Percentiles rank a stretch among this genome's conserved stretches.
Evolutionary conservation across 2,329 filamentous ascomycete species (phyloP).

Genomic region (Fusarium sp.): DNA sequence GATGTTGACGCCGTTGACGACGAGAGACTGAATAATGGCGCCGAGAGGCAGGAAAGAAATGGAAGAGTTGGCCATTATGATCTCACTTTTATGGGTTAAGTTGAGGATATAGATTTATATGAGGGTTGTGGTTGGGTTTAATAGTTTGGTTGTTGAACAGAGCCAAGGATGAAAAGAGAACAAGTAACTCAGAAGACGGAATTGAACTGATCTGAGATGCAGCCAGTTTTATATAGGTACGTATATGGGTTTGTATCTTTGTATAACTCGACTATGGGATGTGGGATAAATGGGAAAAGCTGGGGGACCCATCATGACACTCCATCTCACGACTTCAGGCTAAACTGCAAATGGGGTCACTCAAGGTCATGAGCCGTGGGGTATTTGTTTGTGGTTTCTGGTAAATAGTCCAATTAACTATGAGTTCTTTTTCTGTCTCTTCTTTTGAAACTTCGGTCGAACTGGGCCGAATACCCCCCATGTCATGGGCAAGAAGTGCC

Average conservation of each 20-base stretch:
- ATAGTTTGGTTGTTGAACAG: constrained; percentile 9
- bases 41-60: constrained; percentile 79
- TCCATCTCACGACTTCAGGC: constrained; percentile 39
- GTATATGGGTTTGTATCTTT: constrained; percentile 6
- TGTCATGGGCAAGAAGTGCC: background rate
- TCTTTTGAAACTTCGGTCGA: constrained; percentile 18
- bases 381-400: background rate
- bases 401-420: background rate
- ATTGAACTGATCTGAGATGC: constrained; percentile 20
- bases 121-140: constrained; percentile 4
- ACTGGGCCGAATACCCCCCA: constrained; percentile 19
- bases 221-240: constrained; percentile 34
- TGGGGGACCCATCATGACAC: constrained; percentile 42
- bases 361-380: constrained; percentile 25
- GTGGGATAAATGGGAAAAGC: constrained; percentile 41
- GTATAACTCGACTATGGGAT: background rate
- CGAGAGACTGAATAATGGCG: constrained; percentile 84
- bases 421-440: constrained; percentile 2
- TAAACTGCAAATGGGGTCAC: constrained; percentile 39
- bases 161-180: constrained; percentile 2
- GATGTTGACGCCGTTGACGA: constrained; percentile 83
- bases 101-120: background rate
- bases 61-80: constrained; percentile 59
- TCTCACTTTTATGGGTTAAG: constrained; percentile 11
- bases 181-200: constrained; percentile 5